Evolutionary conservation across 768 basidiomycete genomes (phyloP).

Genomic region (Gymnopilus junonius): DNA sequence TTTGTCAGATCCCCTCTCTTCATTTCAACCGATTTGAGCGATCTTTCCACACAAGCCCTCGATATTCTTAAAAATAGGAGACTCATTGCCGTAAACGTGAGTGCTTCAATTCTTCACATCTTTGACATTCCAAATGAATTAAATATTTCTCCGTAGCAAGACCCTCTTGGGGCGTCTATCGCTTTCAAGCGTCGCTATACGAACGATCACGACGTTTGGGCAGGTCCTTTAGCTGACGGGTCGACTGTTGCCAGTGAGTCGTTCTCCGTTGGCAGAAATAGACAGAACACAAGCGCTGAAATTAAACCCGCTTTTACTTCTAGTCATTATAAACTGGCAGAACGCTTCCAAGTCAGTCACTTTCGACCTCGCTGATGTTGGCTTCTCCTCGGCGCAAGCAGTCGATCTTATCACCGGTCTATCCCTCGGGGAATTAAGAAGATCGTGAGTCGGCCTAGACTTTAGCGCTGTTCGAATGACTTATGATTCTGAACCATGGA

Average conservation of each 20-base stretch:
- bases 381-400: conserved; percentile 43
- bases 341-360: conserved; percentile 41
- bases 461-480: not conserved
- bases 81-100: conserved; percentile 48
- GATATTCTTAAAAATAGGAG: conserved; percentile 44
- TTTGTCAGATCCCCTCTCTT: conserved; percentile 44
- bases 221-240: conserved; percentile 50
- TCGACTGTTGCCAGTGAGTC: conserved; percentile 47
- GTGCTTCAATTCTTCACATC: conserved; percentile 7
- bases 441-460: conserved; percentile 33
- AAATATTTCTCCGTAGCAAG: conserved; percentile 39
- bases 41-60: conserved; percentile 35
- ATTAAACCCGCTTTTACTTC: not conserved
- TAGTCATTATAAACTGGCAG: conserved; percentile 53
- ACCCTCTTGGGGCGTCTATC: conserved; percentile 47
- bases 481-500: not conserved
- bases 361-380: conserved; percentile 47
- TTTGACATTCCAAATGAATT: not conserved
- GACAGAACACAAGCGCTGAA: not conserved
- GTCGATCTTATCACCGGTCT: conserved; percentile 43
- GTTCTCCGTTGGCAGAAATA: not conserved
- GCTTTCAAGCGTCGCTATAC: conserved; percentile 50
- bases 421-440: conserved; percentile 39
- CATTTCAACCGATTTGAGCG: conserved; percentile 47
- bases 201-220: conserved; percentile 53